These are phyloP conservation scores for Rhipidocladum racemiflorum DNA, from an alignment of 176 grass and related monocot genomes.

Conservation along the genomic window DNA sequence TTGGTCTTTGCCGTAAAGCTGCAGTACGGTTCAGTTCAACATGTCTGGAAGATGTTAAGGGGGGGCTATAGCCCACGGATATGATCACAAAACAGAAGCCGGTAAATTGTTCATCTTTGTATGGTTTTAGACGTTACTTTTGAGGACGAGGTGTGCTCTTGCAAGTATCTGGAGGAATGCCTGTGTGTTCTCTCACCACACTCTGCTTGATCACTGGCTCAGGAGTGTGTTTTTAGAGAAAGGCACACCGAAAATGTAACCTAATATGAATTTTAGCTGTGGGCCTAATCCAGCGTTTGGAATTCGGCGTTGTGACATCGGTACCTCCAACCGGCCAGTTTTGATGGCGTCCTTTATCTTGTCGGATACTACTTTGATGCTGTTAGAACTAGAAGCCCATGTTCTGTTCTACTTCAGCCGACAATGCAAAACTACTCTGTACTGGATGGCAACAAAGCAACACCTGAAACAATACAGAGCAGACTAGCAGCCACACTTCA, in stretches of 20 bases:
- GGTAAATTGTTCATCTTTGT: not conserved
- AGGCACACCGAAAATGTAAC: not conserved
- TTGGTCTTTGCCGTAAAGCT: constrained; percentile 66
- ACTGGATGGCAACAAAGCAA: too few species aligned
- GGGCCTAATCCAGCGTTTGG: not conserved
- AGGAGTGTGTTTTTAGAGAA: not conserved
- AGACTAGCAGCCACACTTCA: too few species aligned
- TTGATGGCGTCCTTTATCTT: not conserved
- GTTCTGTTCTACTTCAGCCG: too few species aligned
- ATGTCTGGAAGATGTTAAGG: not conserved
- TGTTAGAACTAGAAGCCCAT: too few species aligned
- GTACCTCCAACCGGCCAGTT: not conserved
- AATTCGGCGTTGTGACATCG: not conserved
- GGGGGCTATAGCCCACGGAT: not conserved
- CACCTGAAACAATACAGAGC: too few species aligned
- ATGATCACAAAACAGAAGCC: not conserved
- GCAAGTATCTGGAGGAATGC: not conserved
- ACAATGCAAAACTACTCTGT: too few species aligned
- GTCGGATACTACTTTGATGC: not conserved
- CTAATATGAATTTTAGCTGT: not conserved
- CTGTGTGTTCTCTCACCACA: not conserved
- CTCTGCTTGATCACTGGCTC: not conserved
- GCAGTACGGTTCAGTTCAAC: not conserved
- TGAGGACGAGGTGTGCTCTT: not conserved
- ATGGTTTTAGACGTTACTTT: not conserved